Evolutionary conservation across 352 stramenopile genomes (phyloP).

Genomic region (Globisporangium heterothallicum): DNA sequence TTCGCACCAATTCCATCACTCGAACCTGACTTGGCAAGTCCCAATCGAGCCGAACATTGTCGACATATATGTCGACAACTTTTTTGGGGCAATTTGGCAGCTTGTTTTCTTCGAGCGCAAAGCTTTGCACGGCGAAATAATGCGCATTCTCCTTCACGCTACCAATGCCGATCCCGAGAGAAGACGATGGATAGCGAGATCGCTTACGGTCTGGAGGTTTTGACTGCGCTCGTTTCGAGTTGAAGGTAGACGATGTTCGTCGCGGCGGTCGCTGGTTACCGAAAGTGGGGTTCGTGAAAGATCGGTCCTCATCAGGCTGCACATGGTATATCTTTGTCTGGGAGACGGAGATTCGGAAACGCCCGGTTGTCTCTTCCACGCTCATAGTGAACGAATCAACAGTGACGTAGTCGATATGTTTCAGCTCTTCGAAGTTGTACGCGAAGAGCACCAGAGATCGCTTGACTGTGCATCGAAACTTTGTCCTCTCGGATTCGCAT

Average conservation of each 20-base stretch:
- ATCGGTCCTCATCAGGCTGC: slow-evolving; percentile 10
- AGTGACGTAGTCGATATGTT: slow-evolving; percentile 49
- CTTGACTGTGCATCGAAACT: slow-evolving; percentile 65
- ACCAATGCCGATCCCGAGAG: not conserved
- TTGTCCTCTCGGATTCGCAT: slow-evolving; percentile 30
- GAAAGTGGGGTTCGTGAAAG: slow-evolving; percentile 9
- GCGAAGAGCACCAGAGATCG: slow-evolving; percentile 45
- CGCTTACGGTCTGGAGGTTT: not conserved
- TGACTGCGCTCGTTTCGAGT: not conserved
- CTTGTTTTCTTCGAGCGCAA: slow-evolving; percentile 68
- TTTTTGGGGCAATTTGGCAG: slow-evolving; percentile 30
- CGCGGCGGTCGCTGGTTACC: slow-evolving; percentile 13
- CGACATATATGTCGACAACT: slow-evolving; percentile 67
- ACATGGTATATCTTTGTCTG: slow-evolving; percentile 39
- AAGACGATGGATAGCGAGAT: not conserved
- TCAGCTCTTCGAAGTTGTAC: slow-evolving; percentile 21
- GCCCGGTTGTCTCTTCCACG: slow-evolving; percentile 38
- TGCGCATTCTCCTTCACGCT: slow-evolving; percentile 6
- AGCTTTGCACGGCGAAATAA: slow-evolving; percentile 51
- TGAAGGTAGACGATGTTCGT: slow-evolving; percentile 9
- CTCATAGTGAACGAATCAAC: slow-evolving; percentile 61
- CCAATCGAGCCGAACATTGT: slow-evolving; percentile 43
- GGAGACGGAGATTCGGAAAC: slow-evolving; percentile 49
- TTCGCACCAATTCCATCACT: slow-evolving; percentile 53
- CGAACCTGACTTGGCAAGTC: slow-evolving; percentile 50